phyloP scores from a whole-genome alignment of 345 rosid species.

The Rhizophora apiculata region DNA sequence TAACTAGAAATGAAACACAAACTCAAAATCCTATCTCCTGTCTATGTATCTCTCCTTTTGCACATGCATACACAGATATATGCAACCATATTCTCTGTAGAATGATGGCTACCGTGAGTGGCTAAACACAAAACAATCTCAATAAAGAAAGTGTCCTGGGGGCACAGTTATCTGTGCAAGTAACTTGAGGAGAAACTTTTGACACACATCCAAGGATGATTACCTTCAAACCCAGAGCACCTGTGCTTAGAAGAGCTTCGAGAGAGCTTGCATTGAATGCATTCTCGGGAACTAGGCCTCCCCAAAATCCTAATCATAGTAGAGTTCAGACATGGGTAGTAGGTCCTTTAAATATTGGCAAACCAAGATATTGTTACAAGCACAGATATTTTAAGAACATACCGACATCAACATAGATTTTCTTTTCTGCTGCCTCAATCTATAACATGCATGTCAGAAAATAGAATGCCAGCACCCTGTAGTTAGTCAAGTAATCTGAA shows the following conservation, averaged over 20 bases:
- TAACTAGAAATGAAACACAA: neutral
- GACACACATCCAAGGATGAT: slow-evolving; percentile 7
- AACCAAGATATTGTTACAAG: slow-evolving; percentile 13
- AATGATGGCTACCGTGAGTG: too few relatives aligned
- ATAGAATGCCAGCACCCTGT: slow-evolving; percentile 11
- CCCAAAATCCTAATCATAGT: slow-evolving; percentile 80
- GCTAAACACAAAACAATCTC: neutral
- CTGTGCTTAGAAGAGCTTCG: slow-evolving; percentile 69
- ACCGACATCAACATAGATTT: slow-evolving; percentile 85
- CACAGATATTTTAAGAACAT: slow-evolving; percentile 20
- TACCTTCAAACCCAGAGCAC: slow-evolving; percentile 96
- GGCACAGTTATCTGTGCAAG: neutral
- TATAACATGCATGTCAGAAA: slow-evolving; percentile 27
- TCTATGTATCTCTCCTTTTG: too few relatives aligned
- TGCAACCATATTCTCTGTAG: too few relatives aligned
- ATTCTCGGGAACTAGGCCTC: slow-evolving; percentile 93
- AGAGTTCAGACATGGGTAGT: neutral
- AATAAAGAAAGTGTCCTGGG: neutral
- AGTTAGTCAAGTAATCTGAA: slow-evolving; percentile 7
- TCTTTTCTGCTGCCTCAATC: slow-evolving; percentile 73
- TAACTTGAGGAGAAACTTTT: neutral
- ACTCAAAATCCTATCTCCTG: too few relatives aligned
- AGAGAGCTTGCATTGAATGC: slow-evolving; percentile 69
- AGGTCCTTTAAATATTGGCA: slow-evolving; percentile 14
- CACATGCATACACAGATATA: too few relatives aligned